Evolutionary conservation across 2,329 filamentous ascomycete species (phyloP).

Genomic region (Verticillium nubilum): DNA sequence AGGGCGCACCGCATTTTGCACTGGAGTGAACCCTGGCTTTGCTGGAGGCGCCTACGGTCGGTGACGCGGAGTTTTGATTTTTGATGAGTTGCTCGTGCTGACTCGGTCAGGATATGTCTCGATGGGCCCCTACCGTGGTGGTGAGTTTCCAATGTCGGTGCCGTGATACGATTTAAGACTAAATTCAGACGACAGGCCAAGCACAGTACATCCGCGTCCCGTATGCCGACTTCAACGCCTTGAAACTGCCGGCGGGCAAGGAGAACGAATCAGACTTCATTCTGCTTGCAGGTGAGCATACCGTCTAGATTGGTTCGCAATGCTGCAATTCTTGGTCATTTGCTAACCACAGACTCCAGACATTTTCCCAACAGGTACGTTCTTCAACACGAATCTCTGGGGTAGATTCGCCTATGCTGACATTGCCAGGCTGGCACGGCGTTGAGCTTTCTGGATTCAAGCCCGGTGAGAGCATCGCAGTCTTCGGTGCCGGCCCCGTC

Average conservation of each 20-base stretch:
- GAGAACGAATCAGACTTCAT: slow-evolving; percentile 59
- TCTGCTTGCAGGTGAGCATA: slow-evolving; percentile 31
- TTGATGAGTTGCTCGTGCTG: background rate
- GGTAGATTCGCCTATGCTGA: background rate
- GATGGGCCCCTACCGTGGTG: slow-evolving; percentile 46
- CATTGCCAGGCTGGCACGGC: slow-evolving; percentile 45
- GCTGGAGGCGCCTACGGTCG: slow-evolving; percentile 27
- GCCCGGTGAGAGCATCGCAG: slow-evolving; percentile 55
- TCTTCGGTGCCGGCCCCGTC: slow-evolving; percentile 61
- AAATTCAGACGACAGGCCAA: slow-evolving; percentile 26
- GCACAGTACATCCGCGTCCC: slow-evolving; percentile 61
- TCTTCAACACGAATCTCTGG: background rate
- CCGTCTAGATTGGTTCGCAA: background rate
- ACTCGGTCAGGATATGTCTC: slow-evolving; percentile 44
- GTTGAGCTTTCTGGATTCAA: slow-evolving; percentile 53
- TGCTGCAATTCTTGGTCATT: background rate
- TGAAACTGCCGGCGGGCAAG: slow-evolving; percentile 54
- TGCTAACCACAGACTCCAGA: slow-evolving; percentile 18
- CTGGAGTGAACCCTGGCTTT: slow-evolving; percentile 40
- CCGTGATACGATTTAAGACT: slow-evolving; percentile 10
- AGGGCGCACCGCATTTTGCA: slow-evolving; percentile 60
- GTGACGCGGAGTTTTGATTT: background rate
- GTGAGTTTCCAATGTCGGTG: slow-evolving; percentile 5
- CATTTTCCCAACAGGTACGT: slow-evolving; percentile 26
- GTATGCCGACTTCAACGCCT: slow-evolving; percentile 61